Evolutionary conservation across 805 yeast genomes (phyloP).

Genomic region (Clavispora asparagi): DNA sequence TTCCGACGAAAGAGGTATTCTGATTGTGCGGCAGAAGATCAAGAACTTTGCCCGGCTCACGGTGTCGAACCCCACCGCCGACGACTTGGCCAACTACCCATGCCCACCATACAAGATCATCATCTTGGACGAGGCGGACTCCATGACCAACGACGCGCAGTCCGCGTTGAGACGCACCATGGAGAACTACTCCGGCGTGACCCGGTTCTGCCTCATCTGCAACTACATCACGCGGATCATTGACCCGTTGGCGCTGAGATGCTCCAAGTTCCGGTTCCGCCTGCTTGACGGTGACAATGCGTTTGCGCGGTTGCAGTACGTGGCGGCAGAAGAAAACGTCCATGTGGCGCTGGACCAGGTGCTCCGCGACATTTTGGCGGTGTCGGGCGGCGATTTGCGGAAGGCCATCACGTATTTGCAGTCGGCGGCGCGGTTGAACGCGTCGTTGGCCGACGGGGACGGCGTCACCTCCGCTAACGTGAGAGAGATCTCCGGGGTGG

Average conservation of each 20-base stretch:
- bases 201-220: conserved; percentile 92
- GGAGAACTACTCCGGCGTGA: conserved; percentile 82
- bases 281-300: conserved; percentile 71
- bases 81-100: conserved; percentile 70
- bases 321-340: conserved; percentile 42
- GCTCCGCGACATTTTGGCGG: conserved; percentile 57
- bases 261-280: conserved; percentile 90
- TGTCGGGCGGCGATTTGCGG: conserved; percentile 87
- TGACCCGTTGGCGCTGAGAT: conserved; percentile 93
- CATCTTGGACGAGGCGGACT: conserved; percentile 92
- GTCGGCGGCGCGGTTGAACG: conserved; percentile 16
- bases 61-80: conserved; percentile 72
- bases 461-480: conserved; percentile 45
- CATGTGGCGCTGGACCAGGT: conserved; percentile 42
- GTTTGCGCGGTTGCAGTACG: conserved; percentile 55
- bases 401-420: conserved; percentile 88
- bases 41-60: conserved; percentile 83
- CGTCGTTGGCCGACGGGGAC: conserved; percentile 16
- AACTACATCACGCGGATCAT: conserved; percentile 95
- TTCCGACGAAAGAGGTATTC: conserved; percentile 86
- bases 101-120: conserved; percentile 96
- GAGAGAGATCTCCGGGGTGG: conserved; percentile 73
- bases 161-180: conserved; percentile 90
- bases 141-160: conserved; percentile 97
- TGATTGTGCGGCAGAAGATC: conserved; percentile 79